Evolutionary conservation across 306 rosid genomes (phyloP).

Genomic region (Begonia loranthoides): DNA sequence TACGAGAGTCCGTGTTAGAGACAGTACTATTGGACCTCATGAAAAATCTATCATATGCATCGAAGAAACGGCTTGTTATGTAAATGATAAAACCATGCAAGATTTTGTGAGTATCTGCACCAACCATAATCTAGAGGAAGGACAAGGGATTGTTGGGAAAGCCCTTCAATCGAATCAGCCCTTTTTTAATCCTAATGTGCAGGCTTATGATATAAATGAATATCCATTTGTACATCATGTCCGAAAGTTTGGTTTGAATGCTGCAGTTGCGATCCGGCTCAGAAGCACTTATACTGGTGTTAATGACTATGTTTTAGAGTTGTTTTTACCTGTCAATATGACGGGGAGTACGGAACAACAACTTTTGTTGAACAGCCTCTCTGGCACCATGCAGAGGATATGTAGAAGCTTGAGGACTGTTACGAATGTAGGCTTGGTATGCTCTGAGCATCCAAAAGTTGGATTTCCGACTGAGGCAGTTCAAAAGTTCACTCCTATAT

Average conservation of each 20-base stretch:
- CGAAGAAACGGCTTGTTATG: slow-evolving; percentile 57
- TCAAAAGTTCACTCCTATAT: slow-evolving; percentile 1
- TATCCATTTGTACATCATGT: slow-evolving; percentile 74
- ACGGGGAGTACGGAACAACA: slow-evolving; percentile 50
- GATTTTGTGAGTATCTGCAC: slow-evolving; percentile 44
- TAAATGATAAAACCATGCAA: slow-evolving; percentile 32
- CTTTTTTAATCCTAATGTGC: slow-evolving; percentile 48
- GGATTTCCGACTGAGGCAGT: slow-evolving; percentile 22
- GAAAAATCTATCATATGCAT: background rate
- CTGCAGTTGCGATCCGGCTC: slow-evolving; percentile 62
- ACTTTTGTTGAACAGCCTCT: slow-evolving; percentile 52
- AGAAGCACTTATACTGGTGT: slow-evolving; percentile 49
- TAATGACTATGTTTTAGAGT: slow-evolving; percentile 60
- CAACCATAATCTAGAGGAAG: slow-evolving; percentile 61
- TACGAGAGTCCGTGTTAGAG: background rate
- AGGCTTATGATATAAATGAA: slow-evolving; percentile 37
- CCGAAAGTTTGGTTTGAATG: slow-evolving; percentile 46
- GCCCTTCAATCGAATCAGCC: slow-evolving; percentile 64
- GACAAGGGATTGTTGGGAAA: slow-evolving; percentile 73
- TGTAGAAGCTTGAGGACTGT: slow-evolving; percentile 61
- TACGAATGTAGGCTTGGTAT: slow-evolving; percentile 30
- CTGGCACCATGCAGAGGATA: slow-evolving; percentile 55
- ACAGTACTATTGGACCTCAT: no score
- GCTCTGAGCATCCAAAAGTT: slow-evolving; percentile 19
- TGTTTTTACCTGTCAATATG: slow-evolving; percentile 55